phyloP scores from a whole-genome alignment of 352 stramenopile genomes.

The Phytophthora tubulina region DNA sequence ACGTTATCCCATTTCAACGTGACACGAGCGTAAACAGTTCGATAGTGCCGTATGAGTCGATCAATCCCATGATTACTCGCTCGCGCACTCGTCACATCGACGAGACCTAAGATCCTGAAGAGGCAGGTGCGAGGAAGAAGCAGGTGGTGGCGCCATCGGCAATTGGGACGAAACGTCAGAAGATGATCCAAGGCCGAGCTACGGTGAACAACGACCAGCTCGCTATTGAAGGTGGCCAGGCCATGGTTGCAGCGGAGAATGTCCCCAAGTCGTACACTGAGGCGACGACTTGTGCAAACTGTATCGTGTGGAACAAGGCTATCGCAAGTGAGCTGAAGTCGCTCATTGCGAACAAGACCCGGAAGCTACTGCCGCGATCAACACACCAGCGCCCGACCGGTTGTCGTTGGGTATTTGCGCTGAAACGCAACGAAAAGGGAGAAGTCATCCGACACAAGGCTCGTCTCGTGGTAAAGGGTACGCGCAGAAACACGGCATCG shows the following conservation, averaged over 20 bases:
- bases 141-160: not conserved
- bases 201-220: not conserved
- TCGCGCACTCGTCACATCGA: too few relatives aligned
- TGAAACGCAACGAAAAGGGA: slow-evolving; percentile 15
- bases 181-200: not conserved
- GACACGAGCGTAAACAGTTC: not conserved
- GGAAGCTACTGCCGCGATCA: too few relatives aligned
- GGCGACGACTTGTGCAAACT: not conserved
- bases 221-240: too few relatives aligned
- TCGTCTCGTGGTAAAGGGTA: too few relatives aligned
- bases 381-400: slow-evolving; percentile 16
- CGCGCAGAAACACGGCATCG: slow-evolving; percentile 4
- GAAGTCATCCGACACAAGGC: not conserved
- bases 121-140: too few relatives aligned
- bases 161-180: not conserved
- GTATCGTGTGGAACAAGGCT: too few relatives aligned
- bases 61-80: too few relatives aligned
- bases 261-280: slow-evolving; percentile 7
- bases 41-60: not conserved
- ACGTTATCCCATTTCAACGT: not conserved
- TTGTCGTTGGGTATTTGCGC: slow-evolving; percentile 10
- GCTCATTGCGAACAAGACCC: too few relatives aligned
- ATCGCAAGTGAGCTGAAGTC: too few relatives aligned
- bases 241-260: not conserved
- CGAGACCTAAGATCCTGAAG: too few relatives aligned